Evolutionary conservation across 1,284 basidiomycete genomes (phyloP).

Genomic region (Pyrrhoderma noxium): DNA sequence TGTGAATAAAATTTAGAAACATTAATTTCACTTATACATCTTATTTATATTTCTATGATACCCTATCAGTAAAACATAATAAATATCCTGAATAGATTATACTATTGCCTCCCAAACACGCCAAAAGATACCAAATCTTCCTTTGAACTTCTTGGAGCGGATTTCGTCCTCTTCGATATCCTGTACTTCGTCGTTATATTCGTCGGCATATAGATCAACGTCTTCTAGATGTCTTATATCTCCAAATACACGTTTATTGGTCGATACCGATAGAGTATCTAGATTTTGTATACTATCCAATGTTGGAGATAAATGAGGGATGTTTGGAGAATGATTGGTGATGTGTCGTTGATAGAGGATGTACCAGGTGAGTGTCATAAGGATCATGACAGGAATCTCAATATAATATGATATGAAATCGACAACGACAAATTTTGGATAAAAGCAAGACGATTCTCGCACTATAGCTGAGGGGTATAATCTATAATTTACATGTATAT

Average conservation of each 20-base stretch:
- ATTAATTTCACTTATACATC: no score
- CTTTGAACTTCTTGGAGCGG: constrained; percentile 8
- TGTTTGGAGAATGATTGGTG: neutral
- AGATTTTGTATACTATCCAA: neutral
- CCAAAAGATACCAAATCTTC: constrained; percentile 17
- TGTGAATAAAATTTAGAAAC: no score
- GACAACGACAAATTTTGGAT: constrained; percentile 52
- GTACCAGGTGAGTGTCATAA: constrained; percentile 57
- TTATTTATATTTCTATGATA: no score
- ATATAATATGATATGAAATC: constrained; percentile 72
- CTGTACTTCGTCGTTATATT: constrained; percentile 16
- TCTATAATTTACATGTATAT: no score
- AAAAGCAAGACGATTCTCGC: constrained; percentile 74
- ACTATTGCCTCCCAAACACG: constrained; percentile 19
- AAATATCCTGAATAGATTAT: no score
- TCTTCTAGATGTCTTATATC: constrained; percentile 11
- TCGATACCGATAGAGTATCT: neutral
- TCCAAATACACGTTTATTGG: neutral
- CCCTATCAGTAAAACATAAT: no score
- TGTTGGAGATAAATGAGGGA: no score
- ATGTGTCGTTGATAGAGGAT: constrained; percentile 23
- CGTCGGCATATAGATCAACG: constrained; percentile 18
- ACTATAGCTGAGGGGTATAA: no score
- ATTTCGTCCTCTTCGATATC: constrained; percentile 17
- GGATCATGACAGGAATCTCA: constrained; percentile 57